A percentile compares a stretch with the other conserved stretches of the same genome.
phyloP scores from a whole-genome alignment of 495 filamentous ascomycete genomes.

The Penicillium soppii region DNA sequence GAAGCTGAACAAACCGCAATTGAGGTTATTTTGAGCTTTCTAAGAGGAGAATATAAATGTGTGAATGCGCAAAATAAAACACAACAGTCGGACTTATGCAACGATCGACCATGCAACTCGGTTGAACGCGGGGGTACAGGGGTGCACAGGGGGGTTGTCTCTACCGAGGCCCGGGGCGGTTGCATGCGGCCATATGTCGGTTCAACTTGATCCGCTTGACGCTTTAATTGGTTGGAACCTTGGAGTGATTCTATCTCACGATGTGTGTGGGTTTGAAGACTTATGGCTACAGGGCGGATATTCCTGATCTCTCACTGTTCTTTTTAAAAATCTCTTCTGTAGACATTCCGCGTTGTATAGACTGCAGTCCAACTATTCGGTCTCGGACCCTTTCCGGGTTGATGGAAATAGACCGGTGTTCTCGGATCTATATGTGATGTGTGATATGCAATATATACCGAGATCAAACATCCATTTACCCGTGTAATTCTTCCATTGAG shows the following conservation, averaged over 20 bases:
- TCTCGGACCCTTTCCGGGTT: no score
- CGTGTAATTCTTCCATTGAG: no score
- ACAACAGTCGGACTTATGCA: not conserved
- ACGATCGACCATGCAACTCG: slow-evolving; percentile 20
- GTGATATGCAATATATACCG: no score
- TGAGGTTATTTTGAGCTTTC: slow-evolving; percentile 5
- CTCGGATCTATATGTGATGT: not conserved
- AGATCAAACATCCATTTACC: slow-evolving; percentile 1
- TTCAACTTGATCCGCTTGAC: not conserved
- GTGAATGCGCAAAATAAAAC: not conserved
- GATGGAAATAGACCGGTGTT: not conserved
- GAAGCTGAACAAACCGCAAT: slow-evolving; percentile 1
- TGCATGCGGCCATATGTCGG: slow-evolving; percentile 26
- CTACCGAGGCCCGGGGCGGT: slow-evolving; percentile 32
- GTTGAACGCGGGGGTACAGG: slow-evolving; percentile 44
- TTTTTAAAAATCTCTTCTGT: no score
- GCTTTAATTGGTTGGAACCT: not conserved
- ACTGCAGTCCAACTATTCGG: no score
- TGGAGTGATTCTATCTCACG: no score
- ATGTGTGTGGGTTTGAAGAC: no score
- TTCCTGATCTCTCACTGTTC: no score
- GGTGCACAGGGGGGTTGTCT: slow-evolving; percentile 2
- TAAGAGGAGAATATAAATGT: slow-evolving; percentile 9
- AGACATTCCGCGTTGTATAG: no score
- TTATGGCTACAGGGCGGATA: no score